Conservation (phyloP, 805 yeast genomes). For the Kodamaea laetipori region DNA sequence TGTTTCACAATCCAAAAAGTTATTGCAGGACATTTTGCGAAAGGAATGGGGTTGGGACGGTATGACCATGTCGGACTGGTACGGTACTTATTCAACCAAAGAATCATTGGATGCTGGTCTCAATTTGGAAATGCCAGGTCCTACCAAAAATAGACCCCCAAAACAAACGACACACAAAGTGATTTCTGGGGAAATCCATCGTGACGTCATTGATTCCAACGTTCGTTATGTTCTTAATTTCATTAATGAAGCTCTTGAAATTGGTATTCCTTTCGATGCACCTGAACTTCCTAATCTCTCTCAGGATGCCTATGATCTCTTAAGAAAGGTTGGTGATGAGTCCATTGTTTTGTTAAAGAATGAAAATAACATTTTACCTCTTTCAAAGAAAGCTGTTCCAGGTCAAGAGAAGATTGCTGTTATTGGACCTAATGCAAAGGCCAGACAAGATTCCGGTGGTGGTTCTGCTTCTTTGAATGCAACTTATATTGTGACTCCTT, state of each 20-base stretch:
- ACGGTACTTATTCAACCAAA: constrained; percentile 52
- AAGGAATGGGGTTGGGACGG: constrained; percentile 63
- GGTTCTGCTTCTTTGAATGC: constrained; percentile 59
- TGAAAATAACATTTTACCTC: constrained; percentile 48
- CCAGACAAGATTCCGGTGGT: constrained; percentile 57
- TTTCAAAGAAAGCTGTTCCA: constrained; percentile 23
- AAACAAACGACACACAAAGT: constrained; percentile 46
- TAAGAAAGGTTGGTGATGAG: constrained; percentile 38
- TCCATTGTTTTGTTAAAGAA: constrained; percentile 60
- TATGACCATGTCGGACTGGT: constrained; percentile 64
- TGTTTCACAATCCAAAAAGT: constrained; percentile 47
- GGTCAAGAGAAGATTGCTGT: constrained; percentile 39
- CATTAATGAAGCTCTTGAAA: constrained; percentile 43
- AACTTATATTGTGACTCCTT: constrained; percentile 51
- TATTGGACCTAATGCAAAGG: constrained; percentile 62
- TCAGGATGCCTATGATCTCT: constrained; percentile 23
- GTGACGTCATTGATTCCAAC: constrained; percentile 47
- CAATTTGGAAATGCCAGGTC: constrained; percentile 71
- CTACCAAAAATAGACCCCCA: constrained; percentile 49
- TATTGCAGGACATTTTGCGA: constrained; percentile 50
- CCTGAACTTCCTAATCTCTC: constrained; percentile 45
- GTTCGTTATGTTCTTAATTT: constrained; percentile 50
- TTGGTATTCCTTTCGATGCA: constrained; percentile 43
- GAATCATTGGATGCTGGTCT: constrained; percentile 56
- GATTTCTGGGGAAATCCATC: constrained; percentile 40